Evolutionary conservation across 2,329 filamentous ascomycete genomes (phyloP).

Genomic region (Venturia oleaginea): DNA sequence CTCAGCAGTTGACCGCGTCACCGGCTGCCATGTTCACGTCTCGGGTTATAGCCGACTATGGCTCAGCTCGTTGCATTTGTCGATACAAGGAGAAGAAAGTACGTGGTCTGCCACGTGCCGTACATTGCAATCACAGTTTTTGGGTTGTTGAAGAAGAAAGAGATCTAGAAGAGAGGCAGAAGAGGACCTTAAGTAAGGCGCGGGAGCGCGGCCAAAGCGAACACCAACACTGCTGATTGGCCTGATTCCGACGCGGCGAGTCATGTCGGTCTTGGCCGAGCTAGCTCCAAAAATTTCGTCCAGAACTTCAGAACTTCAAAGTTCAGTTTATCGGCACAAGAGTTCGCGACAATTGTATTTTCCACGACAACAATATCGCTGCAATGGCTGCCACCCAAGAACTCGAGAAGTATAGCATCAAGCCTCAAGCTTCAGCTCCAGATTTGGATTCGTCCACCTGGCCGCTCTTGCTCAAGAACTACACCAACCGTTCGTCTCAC

Average conservation of each 20-base stretch:
- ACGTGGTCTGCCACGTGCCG: background rate
- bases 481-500: slow-evolving; percentile 68
- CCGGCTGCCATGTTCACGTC: background rate
- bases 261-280: background rate
- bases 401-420: slow-evolving; percentile 5
- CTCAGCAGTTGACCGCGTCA: background rate
- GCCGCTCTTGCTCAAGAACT: slow-evolving; percentile 94
- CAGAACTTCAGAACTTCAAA: background rate
- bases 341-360: background rate
- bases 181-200: background rate
- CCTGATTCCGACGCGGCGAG: background rate
- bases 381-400: slow-evolving; percentile 16
- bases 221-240: background rate
- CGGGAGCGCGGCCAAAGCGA: background rate
- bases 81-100: background rate
- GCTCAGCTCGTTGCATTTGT: background rate
- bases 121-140: too few relatives aligned
- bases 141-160: background rate
- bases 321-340: background rate
- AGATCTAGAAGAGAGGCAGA: background rate
- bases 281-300: background rate
- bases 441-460: slow-evolving; percentile 78
- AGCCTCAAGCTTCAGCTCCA: slow-evolving; percentile 59
- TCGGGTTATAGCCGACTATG: background rate
- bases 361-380: background rate